Evolutionary conservation across 2,329 filamentous ascomycete genomes (phyloP).

Genomic region (Calonectria hawksworthii): DNA sequence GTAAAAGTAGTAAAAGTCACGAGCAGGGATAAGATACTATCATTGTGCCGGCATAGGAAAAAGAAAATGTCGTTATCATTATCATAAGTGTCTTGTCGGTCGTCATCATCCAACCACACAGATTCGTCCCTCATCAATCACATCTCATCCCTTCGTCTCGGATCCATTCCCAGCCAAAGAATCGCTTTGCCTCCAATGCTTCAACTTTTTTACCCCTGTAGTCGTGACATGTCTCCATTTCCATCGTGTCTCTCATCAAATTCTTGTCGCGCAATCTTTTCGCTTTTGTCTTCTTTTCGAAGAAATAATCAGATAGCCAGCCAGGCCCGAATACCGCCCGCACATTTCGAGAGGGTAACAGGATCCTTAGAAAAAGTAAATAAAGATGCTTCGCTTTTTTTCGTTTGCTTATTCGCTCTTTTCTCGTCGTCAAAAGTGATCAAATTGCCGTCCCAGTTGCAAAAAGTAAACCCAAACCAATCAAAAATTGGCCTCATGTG

Average conservation of each 20-base stretch:
- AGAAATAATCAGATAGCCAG: constrained; percentile 13
- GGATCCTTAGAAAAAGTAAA: constrained; percentile 13
- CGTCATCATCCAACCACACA: constrained; percentile 35
- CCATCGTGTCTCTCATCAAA: constrained; percentile 10
- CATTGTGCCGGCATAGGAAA: constrained; percentile 24
- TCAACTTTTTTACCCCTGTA: constrained; percentile 33
- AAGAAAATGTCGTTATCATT: constrained; percentile 43
- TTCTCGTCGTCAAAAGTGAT: constrained; percentile 8
- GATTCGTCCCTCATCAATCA: constrained; percentile 35
- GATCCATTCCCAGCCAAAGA: constrained; percentile 30
- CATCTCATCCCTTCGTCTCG: constrained; percentile 31
- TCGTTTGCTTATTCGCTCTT: constrained; percentile 16
- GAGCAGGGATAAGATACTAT: not conserved
- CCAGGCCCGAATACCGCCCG: not conserved
- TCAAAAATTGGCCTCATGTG: constrained; percentile 2
- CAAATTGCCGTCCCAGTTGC: constrained; percentile 15
- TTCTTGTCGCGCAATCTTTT: constrained; percentile 13
- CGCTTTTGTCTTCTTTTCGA: constrained; percentile 12
- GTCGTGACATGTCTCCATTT: constrained; percentile 8
- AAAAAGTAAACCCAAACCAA: constrained; percentile 5
- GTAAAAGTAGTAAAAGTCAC: not conserved
- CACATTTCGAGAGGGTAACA: not conserved
- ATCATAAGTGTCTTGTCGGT: constrained; percentile 45
- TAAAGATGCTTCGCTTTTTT: constrained; percentile 24
- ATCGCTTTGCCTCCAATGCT: constrained; percentile 41